Evolutionary conservation across 768 basidiomycete genomes (phyloP).

Genomic region (Cystoderma amianthinum): DNA sequence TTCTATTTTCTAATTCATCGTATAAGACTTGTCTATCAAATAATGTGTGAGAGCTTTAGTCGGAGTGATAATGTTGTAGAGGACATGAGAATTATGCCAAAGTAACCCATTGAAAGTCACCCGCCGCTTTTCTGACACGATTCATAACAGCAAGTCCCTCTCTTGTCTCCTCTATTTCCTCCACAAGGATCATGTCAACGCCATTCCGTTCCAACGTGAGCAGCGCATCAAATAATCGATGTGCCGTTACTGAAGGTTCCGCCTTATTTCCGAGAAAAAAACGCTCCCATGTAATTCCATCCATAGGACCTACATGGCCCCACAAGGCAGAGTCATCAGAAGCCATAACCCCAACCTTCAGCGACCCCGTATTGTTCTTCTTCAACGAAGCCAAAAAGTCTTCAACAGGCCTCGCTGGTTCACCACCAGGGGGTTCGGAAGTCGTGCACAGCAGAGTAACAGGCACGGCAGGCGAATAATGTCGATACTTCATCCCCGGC

Average conservation of each 20-base stretch:
- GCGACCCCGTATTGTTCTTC: constrained; percentile 12
- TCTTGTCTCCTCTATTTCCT: constrained; percentile 71
- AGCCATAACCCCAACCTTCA: constrained; percentile 66
- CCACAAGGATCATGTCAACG: constrained; percentile 79
- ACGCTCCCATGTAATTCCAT: constrained; percentile 47
- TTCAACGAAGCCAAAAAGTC: constrained; percentile 37
- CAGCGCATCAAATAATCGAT: constrained; percentile 81
- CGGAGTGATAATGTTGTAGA: no score
- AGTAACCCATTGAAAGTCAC: constrained; percentile 36
- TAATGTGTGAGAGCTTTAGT: no score
- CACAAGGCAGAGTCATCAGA: constrained; percentile 51
- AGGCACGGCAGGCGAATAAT: constrained; percentile 90
- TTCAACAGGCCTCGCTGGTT: constrained; percentile 18
- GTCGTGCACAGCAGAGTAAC: constrained; percentile 65
- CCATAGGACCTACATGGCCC: constrained; percentile 17
- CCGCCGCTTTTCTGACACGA: constrained; percentile 84
- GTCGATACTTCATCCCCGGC: constrained; percentile 98
- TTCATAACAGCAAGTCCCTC: constrained; percentile 96
- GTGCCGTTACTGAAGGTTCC: constrained; percentile 66
- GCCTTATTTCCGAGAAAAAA: constrained; percentile 43
- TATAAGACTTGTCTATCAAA: no score
- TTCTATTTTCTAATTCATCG: no score
- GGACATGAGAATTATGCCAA: no score
- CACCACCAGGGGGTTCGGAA: constrained; percentile 30
- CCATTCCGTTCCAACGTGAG: constrained; percentile 70